Evolutionary conservation across 2,329 filamentous ascomycete genomes (phyloP), one percentile per base, ranked within the genome.

Genomic region (Biscogniauxia mediterranea): DNA sequence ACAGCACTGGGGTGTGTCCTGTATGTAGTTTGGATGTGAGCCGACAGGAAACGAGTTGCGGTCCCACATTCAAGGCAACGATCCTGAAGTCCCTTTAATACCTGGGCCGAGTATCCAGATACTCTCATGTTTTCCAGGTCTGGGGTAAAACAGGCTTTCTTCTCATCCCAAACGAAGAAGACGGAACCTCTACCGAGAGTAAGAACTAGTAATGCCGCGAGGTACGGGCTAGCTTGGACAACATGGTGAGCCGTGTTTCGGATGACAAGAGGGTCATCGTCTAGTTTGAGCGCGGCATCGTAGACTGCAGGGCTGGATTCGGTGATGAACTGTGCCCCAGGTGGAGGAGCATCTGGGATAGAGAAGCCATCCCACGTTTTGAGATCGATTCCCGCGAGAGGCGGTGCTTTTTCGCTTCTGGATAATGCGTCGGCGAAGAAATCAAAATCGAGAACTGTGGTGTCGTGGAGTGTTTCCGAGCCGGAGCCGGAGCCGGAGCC

Each of bases 331-430:
- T 82, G 74, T 1, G 85, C 81, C 50, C 71, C 62, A 1, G 73
- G 66, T 9, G 78, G 74, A 4, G 78, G 71, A 5, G 77, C 70
- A n/a, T 78, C 71, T 0, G 75, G 67, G 11, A 75, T 71, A 1
- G 81, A 76, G 68, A 93, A 93, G 1, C 75, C 77, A 66, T 92
- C 87, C 91, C 91, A 95, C 0, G 88, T 89, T 62, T 82, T 83
- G 69, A 87, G 85, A 49, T 77, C 73, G 6, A 80, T 75, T 5
- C 63, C 56, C 38, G 17, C 13, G 4, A 72, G 71, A n/a, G 66
- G 57, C 1, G 68, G 55, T 9, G 70, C 63, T 13, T 75, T 69
- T 7, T 79, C 75, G 1, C 76, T 70, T 0, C 75, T 68, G 42
- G 81, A 73, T 86, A 86, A 89, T 1, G 82, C 64, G 49, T 85